Evolutionary conservation across 176 grass and related monocot species (phyloP).

Genomic region (Cenchrus americanus): DNA sequence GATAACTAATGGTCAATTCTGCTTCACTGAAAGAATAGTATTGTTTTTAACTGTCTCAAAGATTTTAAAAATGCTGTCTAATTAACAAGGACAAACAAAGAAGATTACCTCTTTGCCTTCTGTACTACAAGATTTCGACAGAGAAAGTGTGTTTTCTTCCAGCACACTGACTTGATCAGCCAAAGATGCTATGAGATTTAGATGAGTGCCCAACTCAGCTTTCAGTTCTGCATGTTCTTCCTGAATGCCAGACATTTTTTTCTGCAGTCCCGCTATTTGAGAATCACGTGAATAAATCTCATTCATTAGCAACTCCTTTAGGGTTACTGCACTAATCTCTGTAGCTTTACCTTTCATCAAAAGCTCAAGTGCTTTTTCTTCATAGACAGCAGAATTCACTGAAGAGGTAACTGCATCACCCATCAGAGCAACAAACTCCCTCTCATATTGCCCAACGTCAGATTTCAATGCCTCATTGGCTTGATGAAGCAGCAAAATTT

Average conservation of each 20-base stretch:
- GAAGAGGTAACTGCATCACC: conserved; percentile 55
- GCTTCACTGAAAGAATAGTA: neutral
- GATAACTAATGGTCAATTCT: neutral
- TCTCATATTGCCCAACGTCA: conserved; percentile 62
- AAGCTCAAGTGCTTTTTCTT: conserved; percentile 68
- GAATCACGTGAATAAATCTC: conserved; percentile 52
- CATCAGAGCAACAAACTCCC: conserved; percentile 55
- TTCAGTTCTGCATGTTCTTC: conserved; percentile 68
- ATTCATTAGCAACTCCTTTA: conserved; percentile 55
- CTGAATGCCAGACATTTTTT: conserved; percentile 47
- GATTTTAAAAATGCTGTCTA: neutral
- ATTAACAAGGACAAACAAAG: conserved; percentile 1
- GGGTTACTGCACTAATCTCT: conserved; percentile 45
- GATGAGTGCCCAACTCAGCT: conserved; percentile 48
- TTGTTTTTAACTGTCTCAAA: conserved; percentile 12
- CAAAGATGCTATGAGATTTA: conserved; percentile 55
- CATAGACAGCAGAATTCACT: conserved; percentile 55
- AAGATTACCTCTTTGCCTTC: conserved; percentile 53
- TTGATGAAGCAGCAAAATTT: conserved; percentile 52
- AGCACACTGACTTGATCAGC: conserved; percentile 60
- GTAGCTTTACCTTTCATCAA: conserved; percentile 58
- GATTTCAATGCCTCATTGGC: conserved; percentile 47
- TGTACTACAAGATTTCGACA: conserved; percentile 42
- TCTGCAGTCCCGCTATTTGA: conserved; percentile 57
- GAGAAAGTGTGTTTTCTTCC: conserved; percentile 56